A percentile compares a stretch with the other conserved stretches of the same genome.
Evolutionary conservation across 2,329 filamentous ascomycete genomes (phyloP).

Genomic region (Teratosphaeria viscida): DNA sequence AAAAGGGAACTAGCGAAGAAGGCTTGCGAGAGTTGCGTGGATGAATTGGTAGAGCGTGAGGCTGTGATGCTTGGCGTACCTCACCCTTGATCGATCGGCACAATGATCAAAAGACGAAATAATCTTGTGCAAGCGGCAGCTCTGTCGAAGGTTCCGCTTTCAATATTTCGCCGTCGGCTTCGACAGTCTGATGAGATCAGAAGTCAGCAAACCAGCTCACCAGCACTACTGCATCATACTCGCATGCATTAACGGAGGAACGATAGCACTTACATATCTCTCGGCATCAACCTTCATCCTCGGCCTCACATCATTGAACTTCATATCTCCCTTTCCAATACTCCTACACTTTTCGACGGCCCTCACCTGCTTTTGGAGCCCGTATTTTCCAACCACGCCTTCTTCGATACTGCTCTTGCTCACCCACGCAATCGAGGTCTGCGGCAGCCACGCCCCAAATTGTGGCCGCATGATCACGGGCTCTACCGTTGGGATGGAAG

Average conservation of each 20-base stretch:
- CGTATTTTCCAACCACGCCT: conserved; percentile 61
- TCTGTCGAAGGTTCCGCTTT: conserved; percentile 59
- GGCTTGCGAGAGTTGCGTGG: conserved; percentile 41
- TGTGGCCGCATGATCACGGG: conserved; percentile 75
- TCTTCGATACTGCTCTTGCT: conserved; percentile 58
- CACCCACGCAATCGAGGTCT: conserved; percentile 68
- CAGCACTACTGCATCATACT: background rate
- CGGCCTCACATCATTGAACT: conserved; percentile 52
- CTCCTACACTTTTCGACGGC: conserved; percentile 49
- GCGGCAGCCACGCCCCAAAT: conserved; percentile 60
- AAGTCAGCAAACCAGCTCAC: conserved; percentile 7
- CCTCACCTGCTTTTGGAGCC: conserved; percentile 68
- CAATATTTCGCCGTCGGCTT: conserved; percentile 70
- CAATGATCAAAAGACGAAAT: conserved; percentile 49
- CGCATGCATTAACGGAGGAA: background rate
- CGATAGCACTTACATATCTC: conserved; percentile 53
- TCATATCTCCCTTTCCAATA: conserved; percentile 11
- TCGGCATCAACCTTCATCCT: conserved; percentile 88
- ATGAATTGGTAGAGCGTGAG: conserved; percentile 54
- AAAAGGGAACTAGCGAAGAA: conserved; percentile 32
- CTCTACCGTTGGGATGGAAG: conserved; percentile 72
- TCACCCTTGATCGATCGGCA: no score
- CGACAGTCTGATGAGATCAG: conserved; percentile 45
- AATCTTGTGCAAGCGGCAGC: conserved; percentile 67
- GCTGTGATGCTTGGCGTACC: conserved; percentile 53